Conservation (phyloP, 192 early-diverging fungal species). For the Chytriomyces sp. region DNA sequence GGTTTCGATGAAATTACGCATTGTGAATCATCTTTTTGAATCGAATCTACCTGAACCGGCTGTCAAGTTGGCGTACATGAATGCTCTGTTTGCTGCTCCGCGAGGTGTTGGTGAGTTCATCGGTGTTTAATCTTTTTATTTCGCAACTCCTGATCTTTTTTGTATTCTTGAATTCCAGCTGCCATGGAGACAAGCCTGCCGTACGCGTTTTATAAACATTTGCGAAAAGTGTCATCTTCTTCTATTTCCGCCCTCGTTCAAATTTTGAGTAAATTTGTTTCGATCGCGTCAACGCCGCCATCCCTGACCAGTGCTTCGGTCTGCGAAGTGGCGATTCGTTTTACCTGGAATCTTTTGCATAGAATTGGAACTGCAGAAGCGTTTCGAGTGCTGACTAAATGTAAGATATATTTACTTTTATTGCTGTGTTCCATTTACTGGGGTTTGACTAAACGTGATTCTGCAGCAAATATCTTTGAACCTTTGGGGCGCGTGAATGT, state of each 20-base stretch:
- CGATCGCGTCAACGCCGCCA: background rate
- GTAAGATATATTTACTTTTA: no score
- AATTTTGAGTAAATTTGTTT: conserved; percentile 16
- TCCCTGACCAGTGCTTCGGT: background rate
- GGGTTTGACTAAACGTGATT: background rate
- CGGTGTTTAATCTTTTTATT: background rate
- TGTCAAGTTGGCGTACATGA: conserved; percentile 14
- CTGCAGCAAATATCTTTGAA: conserved; percentile 10
- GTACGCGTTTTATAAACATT: background rate
- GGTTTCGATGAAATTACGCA: background rate
- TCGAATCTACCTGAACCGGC: background rate
- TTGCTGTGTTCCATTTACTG: no score
- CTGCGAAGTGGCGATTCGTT: background rate
- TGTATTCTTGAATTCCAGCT: background rate
- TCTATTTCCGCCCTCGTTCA: background rate
- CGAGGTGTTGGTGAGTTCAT: background rate
- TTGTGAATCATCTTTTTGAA: background rate
- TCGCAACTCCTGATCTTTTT: background rate
- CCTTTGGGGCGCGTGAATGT: background rate
- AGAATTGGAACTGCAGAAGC: conserved; percentile 11
- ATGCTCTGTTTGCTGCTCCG: conserved; percentile 12
- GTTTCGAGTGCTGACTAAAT: conserved; percentile 27
- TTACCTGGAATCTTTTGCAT: conserved; percentile 1
- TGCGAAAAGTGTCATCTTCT: background rate
- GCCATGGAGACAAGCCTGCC: conserved; percentile 13